Evolutionary conservation across 768 basidiomycete species (phyloP), one percentile per base, ranked within the genome.

Genomic region (Amanita inopinata): DNA sequence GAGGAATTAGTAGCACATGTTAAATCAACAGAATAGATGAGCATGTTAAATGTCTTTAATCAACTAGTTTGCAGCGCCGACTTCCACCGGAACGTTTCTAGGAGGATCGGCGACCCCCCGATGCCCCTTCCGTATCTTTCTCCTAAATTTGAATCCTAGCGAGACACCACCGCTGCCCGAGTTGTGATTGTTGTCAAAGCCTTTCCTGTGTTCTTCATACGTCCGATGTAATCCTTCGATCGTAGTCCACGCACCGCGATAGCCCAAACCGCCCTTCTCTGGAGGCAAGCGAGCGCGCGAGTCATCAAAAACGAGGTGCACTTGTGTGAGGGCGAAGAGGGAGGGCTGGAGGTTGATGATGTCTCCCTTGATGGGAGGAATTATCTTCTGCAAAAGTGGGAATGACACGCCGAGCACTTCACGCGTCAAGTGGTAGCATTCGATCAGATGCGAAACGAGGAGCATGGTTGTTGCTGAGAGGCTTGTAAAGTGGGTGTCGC

Each of bases 391-490:
- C 28, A 79, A 47, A 9, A 48, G 48, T 23, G 53, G 49, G 5
- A 39, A 33, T 5, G 56, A 57, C 23, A 50, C 49, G 3, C 65
- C 52, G 35, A 77, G 55, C 23, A 67, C 51, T 33, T 65, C 52
- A 33, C 75, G 71, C 18, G 62, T 43, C 25, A 74, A 59, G 53
- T 80, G 74, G 53, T 76, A 71, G 17, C 52, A 49, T 53, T 83
- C 80, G 31, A 87, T 61, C 8, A 76, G 20, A 34, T 78, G 65
- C 25, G 83, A 67, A n/a, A 84, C 20, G n/a, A 67, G 47, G 14
- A 87, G 69, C 76, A 86, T 76, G 18, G 68, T 25, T 0, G 82
- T 83, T 2, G 78, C 68, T 1, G 83, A 78, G 4, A 84, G 24
- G 11, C 53, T 33, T 0, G 69, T 71, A 61, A 83, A 85, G 2